Conservation (phyloP, 768 basidiomycete genomes). For the Mycena filopes region DNA sequence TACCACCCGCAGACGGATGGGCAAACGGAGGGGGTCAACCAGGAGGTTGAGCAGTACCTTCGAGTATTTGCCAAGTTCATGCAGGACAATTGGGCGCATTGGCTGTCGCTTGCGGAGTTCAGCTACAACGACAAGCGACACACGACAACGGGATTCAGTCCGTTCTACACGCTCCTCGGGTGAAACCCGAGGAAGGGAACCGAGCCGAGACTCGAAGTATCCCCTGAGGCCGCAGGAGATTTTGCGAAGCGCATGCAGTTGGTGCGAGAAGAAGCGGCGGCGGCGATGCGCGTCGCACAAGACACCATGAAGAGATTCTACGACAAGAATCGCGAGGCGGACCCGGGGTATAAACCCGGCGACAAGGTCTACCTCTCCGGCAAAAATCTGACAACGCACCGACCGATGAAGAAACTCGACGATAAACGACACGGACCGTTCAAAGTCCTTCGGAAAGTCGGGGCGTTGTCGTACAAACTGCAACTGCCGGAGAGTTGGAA, state of each 20-base stretch:
- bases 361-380: conserved; percentile 42
- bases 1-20: too few species aligned
- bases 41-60: too few species aligned
- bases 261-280: conserved; percentile 29
- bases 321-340: background rate
- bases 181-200: too few species aligned
- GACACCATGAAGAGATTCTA: conserved; percentile 37
- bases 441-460: background rate
- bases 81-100: too few species aligned
- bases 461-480: background rate
- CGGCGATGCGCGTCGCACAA: conserved; percentile 32
- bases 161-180: too few species aligned
- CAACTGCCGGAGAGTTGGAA: background rate
- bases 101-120: too few species aligned
- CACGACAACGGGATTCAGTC: too few species aligned
- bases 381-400: conserved; percentile 34
- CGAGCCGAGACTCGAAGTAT: background rate
- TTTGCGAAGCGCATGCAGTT: conserved; percentile 21
- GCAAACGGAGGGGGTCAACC: too few species aligned
- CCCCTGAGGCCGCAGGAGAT: background rate
- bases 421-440: too few species aligned
- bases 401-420: conserved; percentile 40
- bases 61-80: too few species aligned
- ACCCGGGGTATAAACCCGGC: conserved; percentile 34
- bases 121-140: too few species aligned